Conservation (phyloP, 2,329 filamentous ascomycete species). For the Fusarium multiceps region DNA sequence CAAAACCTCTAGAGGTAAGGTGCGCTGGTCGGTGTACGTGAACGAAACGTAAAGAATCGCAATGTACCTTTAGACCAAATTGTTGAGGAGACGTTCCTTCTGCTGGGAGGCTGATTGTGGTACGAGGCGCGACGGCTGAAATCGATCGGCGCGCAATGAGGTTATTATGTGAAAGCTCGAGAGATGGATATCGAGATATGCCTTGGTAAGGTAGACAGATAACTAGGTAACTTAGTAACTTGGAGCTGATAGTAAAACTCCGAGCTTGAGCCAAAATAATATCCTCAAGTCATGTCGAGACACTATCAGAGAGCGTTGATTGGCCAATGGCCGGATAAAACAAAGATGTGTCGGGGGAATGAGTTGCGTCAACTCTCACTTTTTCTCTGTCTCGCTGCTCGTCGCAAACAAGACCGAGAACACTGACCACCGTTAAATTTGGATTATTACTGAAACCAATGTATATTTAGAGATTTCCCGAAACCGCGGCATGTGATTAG, state of each 20-base stretch:
- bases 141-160: slow-evolving; percentile 21
- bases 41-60: slow-evolving; percentile 40
- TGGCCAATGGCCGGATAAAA: slow-evolving; percentile 48
- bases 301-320: slow-evolving; percentile 48
- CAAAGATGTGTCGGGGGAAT: slow-evolving; percentile 38
- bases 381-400: slow-evolving; percentile 31
- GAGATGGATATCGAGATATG: slow-evolving; percentile 33
- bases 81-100: slow-evolving; percentile 43
- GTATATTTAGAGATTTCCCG: slow-evolving; percentile 1
- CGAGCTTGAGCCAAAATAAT: slow-evolving; percentile 38
- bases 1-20: slow-evolving; percentile 44
- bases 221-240: not conserved
- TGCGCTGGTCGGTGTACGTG: slow-evolving; percentile 44
- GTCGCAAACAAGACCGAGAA: slow-evolving; percentile 43
- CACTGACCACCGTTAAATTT: not conserved
- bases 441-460: not conserved
- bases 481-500: slow-evolving; percentile 22
- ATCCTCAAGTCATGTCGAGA: slow-evolving; percentile 36
- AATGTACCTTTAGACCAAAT: slow-evolving; percentile 44
- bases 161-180: slow-evolving; percentile 35
- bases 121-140: slow-evolving; percentile 1
- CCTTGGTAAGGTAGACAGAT: slow-evolving; percentile 14
- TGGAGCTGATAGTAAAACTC: slow-evolving; percentile 27
- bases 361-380: slow-evolving; percentile 42
- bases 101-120: slow-evolving; percentile 15